Evolutionary conservation across 176 grass and related monocot species (phyloP).

Genomic region (Oryza australiensis): DNA sequence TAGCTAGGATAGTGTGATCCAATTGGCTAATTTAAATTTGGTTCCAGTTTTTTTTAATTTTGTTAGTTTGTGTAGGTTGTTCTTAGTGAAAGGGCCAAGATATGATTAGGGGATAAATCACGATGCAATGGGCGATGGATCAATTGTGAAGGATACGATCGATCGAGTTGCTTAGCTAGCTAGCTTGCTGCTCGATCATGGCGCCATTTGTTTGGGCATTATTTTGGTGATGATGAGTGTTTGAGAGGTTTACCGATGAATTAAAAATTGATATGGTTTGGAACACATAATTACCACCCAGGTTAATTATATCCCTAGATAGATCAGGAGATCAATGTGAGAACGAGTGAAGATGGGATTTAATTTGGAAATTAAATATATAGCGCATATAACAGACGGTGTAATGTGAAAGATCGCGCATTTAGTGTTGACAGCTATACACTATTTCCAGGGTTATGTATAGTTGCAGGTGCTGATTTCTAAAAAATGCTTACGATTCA

Average conservation of each 20-base stretch:
- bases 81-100: slow-evolving; percentile 18
- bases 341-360: too few relatives aligned
- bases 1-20: not conserved
- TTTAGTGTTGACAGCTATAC: too few relatives aligned
- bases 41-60: not conserved
- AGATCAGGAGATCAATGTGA: too few relatives aligned
- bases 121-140: slow-evolving; percentile 1
- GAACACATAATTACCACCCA: not conserved
- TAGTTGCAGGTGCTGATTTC: too few relatives aligned
- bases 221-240: not conserved
- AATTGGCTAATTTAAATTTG: not conserved
- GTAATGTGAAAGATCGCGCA: too few relatives aligned
- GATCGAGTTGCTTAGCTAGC: not conserved
- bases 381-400: too few relatives aligned
- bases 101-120: slow-evolving; percentile 29
- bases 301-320: too few relatives aligned
- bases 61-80: not conserved
- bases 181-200: not conserved
- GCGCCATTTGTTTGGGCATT: slow-evolving; percentile 21
- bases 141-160: slow-evolving; percentile 16
- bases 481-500: too few relatives aligned
- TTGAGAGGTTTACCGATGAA: not conserved
- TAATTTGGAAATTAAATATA: too few relatives aligned
- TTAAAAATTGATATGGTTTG: not conserved
- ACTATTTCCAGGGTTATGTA: too few relatives aligned